These are phyloP conservation scores for Penicillium sp. DNA, from an alignment of 2,329 filamentous ascomycete species.

Conservation along the genomic window DNA sequence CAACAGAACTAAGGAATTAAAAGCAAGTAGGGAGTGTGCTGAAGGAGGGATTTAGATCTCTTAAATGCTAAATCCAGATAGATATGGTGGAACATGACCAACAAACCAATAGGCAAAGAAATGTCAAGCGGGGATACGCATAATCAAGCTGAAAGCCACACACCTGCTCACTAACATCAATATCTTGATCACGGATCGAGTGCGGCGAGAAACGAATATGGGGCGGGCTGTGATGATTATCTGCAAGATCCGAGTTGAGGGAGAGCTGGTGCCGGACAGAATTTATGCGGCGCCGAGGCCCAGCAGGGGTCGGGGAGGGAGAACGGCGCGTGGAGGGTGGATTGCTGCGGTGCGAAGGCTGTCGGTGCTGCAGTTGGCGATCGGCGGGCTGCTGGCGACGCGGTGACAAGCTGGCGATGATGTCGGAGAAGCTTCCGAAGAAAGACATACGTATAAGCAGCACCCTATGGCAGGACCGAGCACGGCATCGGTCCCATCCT, in stretches of 20 bases:
- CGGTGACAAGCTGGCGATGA: conserved; percentile 20
- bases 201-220: background rate
- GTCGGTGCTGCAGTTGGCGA: conserved; percentile 7
- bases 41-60: background rate
- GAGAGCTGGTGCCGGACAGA: background rate
- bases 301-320: conserved; percentile 6
- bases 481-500: conserved; percentile 10
- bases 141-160: background rate
- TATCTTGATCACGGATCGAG: background rate
- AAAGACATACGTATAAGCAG: conserved; percentile 13
- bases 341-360: background rate
- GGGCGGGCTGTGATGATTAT: background rate
- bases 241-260: background rate
- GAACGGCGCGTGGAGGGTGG: conserved; percentile 1
- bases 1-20: background rate
- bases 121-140: background rate
- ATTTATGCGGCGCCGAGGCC: background rate
- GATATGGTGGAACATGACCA: background rate
- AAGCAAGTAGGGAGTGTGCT: background rate
- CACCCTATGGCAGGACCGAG: conserved; percentile 10
- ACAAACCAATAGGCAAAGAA: background rate
- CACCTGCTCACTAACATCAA: conserved; percentile 1
- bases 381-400: conserved; percentile 17
- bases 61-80: background rate
- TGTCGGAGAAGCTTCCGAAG: conserved; percentile 15